These are phyloP conservation scores for Vigna hirtella DNA, from an alignment of 306 rosid genomes.

Conservation along the genomic window DNA sequence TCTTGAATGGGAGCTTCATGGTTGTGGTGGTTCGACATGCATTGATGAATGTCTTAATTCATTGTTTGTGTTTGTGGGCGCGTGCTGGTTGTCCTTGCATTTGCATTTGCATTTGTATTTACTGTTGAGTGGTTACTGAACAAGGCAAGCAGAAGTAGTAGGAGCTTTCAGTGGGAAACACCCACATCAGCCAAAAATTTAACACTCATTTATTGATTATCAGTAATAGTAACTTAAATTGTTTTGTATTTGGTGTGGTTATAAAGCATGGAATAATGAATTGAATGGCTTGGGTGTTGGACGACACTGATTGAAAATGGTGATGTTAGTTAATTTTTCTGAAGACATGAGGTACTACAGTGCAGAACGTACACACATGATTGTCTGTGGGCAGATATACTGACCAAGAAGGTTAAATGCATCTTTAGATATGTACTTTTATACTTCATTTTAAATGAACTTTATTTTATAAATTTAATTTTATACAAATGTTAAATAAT, in stretches of 20 bases:
- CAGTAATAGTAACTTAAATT: too few relatives aligned
- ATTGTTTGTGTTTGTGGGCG: slow-evolving; percentile 37
- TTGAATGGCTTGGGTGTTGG: neutral
- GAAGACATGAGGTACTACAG: neutral
- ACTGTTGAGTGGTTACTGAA: neutral
- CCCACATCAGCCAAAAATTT: slow-evolving; percentile 9
- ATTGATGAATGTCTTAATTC: slow-evolving; percentile 27
- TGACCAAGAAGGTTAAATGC: neutral
- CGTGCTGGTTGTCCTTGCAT: slow-evolving; percentile 35
- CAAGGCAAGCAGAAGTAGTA: slow-evolving; percentile 1
- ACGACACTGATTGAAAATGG: neutral
- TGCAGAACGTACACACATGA: neutral
- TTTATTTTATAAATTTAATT: too few relatives aligned
- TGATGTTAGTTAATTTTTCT: neutral
- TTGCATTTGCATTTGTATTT: too few relatives aligned
- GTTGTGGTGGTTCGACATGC: slow-evolving; percentile 20
- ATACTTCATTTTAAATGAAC: too few relatives aligned
- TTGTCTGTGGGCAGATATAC: neutral
- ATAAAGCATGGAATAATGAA: too few relatives aligned
- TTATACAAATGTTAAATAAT: too few relatives aligned
- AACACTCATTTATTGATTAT: neutral
- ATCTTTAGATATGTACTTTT: too few relatives aligned
- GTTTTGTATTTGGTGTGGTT: slow-evolving; percentile 4
- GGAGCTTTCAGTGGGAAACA: neutral
- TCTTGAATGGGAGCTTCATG: neutral